Evolutionary conservation across 371 early-diverging fungal species (phyloP).

Genomic region (Saksenaea vasiformis): DNA sequence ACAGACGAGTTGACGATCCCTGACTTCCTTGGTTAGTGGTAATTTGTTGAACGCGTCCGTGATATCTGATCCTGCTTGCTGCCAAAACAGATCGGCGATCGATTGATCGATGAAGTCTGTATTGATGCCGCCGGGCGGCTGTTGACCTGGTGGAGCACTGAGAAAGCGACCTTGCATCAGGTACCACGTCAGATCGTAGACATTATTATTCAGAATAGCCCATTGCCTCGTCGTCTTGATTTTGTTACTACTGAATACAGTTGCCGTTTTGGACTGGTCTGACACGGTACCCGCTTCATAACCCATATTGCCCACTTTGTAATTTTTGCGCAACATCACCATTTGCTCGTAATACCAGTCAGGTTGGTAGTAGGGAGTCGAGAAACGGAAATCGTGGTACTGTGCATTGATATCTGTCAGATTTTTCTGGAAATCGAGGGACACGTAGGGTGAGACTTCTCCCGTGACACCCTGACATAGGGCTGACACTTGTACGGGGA

Average conservation of each 20-base stretch:
- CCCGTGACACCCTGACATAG: constrained; percentile 39
- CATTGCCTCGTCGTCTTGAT: constrained; percentile 43
- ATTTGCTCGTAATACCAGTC: constrained; percentile 54
- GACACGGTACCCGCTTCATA: constrained; percentile 34
- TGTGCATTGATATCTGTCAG: constrained; percentile 43
- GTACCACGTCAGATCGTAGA: constrained; percentile 67
- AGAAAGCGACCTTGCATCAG: constrained; percentile 43
- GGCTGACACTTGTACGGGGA: constrained; percentile 76
- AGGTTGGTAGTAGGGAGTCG: constrained; percentile 33
- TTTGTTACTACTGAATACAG: constrained; percentile 22
- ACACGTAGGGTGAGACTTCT: constrained; percentile 33
- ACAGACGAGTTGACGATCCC: constrained; percentile 56
- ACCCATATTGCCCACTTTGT: constrained; percentile 46
- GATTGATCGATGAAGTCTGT: constrained; percentile 50
- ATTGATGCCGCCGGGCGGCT: constrained; percentile 51
- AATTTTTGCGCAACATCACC: constrained; percentile 39
- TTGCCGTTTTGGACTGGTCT: constrained; percentile 30
- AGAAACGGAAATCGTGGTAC: constrained; percentile 51
- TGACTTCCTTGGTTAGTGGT: constrained; percentile 27
- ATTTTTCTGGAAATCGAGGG: constrained; percentile 39
- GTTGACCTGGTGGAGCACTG: constrained; percentile 36
- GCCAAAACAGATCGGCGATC: constrained; percentile 64
- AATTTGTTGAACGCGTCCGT: constrained; percentile 56
- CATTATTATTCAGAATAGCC: constrained; percentile 59
- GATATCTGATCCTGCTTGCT: constrained; percentile 68